Evolutionary conservation across 163 green algal species (phyloP).

Genomic region (Prototheca stagnorum): DNA sequence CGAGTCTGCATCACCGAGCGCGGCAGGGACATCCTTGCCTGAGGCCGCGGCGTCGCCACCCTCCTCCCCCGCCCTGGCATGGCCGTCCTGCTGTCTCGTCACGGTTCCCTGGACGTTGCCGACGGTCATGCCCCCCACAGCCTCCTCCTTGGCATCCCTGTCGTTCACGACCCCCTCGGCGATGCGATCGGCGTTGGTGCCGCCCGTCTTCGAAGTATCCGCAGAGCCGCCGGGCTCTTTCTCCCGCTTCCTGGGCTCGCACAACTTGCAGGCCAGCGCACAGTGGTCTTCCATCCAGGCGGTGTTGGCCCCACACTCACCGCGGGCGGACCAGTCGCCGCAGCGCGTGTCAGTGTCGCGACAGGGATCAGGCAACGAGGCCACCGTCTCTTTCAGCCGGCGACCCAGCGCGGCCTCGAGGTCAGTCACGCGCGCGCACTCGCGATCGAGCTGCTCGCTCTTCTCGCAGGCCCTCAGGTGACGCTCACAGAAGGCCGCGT

Average conservation of each 20-base stretch:
- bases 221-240: not conserved
- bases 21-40: too few relatives aligned
- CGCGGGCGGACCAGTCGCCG: slow-evolving; percentile 15
- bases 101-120: too few relatives aligned
- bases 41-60: too few relatives aligned
- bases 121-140: too few relatives aligned
- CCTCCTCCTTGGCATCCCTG: too few relatives aligned
- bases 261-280: slow-evolving; percentile 5
- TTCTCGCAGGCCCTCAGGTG: slow-evolving; percentile 33
- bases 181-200: too few relatives aligned
- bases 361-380: slow-evolving; percentile 11
- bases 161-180: too few relatives aligned
- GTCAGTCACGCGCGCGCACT: slow-evolving; percentile 5
- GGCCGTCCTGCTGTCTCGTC: too few relatives aligned
- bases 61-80: too few relatives aligned
- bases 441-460: slow-evolving; percentile 8
- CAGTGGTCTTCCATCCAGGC: slow-evolving; percentile 31
- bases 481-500: slow-evolving; percentile 53
- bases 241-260: slow-evolving; percentile 1
- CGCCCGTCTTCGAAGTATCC: not conserved
- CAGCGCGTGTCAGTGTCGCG: slow-evolving; percentile 16
- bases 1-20: too few relatives aligned
- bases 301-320: slow-evolving; percentile 39
- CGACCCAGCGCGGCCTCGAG: slow-evolving; percentile 1
- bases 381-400: not conserved